Evolutionary conservation across 768 basidiomycete genomes (phyloP).

Genomic region (Boletus subcaerulescens): DNA sequence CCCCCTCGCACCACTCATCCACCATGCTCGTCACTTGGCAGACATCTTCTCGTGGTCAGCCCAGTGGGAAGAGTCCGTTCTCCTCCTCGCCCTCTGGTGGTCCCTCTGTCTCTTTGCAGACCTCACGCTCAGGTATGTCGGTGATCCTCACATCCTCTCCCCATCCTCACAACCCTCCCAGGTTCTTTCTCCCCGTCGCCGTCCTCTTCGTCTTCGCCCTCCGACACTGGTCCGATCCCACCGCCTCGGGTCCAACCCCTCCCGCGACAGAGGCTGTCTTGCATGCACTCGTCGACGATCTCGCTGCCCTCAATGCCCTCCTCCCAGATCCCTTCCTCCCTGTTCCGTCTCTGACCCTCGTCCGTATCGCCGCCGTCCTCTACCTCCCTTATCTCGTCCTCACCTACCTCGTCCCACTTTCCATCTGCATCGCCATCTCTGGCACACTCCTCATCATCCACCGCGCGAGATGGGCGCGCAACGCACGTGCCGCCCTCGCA

Average conservation of each 20-base stretch:
- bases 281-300: conserved; percentile 56
- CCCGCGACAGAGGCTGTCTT: conserved; percentile 55
- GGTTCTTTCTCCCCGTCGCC: conserved; percentile 58
- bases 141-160: fast-evolving
- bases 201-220: conserved; percentile 40
- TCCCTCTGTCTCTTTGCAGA: conserved; percentile 61
- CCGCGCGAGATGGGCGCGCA: conserved; percentile 64
- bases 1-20: conserved; percentile 54
- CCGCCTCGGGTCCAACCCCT: conserved; percentile 17
- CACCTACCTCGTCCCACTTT: conserved; percentile 60
- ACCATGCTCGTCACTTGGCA: conserved; percentile 38
- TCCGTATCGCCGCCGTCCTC: conserved; percentile 55
- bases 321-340: conserved; percentile 42
- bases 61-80: conserved; percentile 58
- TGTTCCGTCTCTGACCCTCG: conserved; percentile 33
- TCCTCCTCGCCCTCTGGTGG: conserved; percentile 76
- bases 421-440: conserved; percentile 53
- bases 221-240: conserved; percentile 24
- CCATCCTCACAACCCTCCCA: conserved; percentile 16
- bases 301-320: conserved; percentile 61
- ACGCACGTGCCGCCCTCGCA: conserved; percentile 54
- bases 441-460: conserved; percentile 61
- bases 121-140: conserved; percentile 46
- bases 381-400: conserved; percentile 67
- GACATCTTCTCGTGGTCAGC: conserved; percentile 59